Percentiles rank a stretch among this genome's conserved stretches.
These are phyloP conservation scores for Leucoagaricus sp. DNA, from an alignment of 1,284 basidiomycete genomes.

Conservation along the genomic window DNA sequence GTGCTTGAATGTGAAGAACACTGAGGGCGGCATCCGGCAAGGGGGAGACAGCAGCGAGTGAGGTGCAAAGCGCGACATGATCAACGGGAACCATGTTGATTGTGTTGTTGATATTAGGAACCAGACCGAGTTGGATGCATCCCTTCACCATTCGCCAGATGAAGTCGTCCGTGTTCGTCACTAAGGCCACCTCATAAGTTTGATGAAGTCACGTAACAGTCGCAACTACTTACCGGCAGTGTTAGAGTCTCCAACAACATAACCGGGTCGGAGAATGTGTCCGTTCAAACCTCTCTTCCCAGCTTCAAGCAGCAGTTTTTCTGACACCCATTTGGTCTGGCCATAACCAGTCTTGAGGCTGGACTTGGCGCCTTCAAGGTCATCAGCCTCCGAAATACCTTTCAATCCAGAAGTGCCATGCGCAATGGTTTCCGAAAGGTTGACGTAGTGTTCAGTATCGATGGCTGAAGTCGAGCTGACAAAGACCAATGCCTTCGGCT, in stretches of 20 bases:
- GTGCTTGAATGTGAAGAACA: conserved; percentile 89
- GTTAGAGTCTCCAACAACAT: conserved; percentile 92
- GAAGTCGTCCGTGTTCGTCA: conserved; percentile 99
- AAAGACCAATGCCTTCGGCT: conserved; percentile 86
- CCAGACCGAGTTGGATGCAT: conserved; percentile 92
- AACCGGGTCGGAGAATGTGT: conserved; percentile 91
- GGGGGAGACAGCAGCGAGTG: conserved; percentile 68
- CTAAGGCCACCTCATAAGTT: too few relatives aligned
- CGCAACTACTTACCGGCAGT: conserved; percentile 72
- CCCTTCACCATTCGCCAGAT: conserved; percentile 98
- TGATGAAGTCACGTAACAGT: too few relatives aligned
- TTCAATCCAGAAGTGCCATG: conserved; percentile 43
- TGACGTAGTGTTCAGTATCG: conserved; percentile 90
- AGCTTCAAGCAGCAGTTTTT: conserved; percentile 92
- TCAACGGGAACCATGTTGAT: conserved; percentile 99
- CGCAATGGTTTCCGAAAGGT: conserved; percentile 75
- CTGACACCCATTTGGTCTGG: conserved; percentile 98
- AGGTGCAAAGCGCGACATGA: conserved; percentile 86
- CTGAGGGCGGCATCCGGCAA: conserved; percentile 52
- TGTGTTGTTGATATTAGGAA: conserved; percentile 98
- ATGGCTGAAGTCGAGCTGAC: conserved; percentile 94
- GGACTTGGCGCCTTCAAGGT: conserved; percentile 84
- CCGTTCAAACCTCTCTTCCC: conserved; percentile 86
- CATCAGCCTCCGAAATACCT: conserved; percentile 88
- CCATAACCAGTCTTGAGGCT: conserved; percentile 92